Percentiles rank a stretch among this genome's conserved stretches.
These are phyloP conservation scores for Suhomyces pyralidae DNA, from an alignment of 805 yeast species.

Conservation along the genomic window DNA sequence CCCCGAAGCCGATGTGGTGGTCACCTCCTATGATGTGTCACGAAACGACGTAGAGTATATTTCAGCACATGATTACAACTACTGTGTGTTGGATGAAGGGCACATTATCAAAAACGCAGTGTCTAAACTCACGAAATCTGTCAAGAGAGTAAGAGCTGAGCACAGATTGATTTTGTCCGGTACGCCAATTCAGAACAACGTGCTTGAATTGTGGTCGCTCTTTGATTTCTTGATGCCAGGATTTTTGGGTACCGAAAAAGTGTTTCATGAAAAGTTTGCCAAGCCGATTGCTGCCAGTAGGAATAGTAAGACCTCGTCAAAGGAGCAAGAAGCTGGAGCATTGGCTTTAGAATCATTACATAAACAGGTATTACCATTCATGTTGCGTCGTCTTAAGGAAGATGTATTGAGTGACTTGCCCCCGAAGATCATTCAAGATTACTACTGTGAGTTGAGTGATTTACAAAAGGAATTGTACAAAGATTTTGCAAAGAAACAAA, in stretches of 20 bases:
- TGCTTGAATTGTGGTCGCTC: constrained; percentile 93
- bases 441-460: constrained; percentile 93
- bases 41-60: constrained; percentile 81
- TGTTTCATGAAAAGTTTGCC: constrained; percentile 93
- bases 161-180: constrained; percentile 92
- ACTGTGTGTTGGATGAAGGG: constrained; percentile 96
- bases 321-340: constrained; percentile 96
- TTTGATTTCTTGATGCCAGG: constrained; percentile 99
- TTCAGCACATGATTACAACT: constrained; percentile 67
- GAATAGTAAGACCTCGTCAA: constrained; percentile 81
- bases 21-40: constrained; percentile 94
- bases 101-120: constrained; percentile 92
- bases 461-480: constrained; percentile 83
- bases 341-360: constrained; percentile 93
- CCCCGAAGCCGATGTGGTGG: constrained; percentile 70
- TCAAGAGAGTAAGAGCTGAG: constrained; percentile 76
- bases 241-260: constrained; percentile 89
- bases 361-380: constrained; percentile 93
- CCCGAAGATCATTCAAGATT: constrained; percentile 97
- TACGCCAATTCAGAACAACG: constrained; percentile 97
- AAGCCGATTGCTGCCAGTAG: constrained; percentile 95
- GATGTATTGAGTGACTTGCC: constrained; percentile 95
- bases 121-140: constrained; percentile 85
- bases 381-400: constrained; percentile 92
- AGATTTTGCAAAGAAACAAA: constrained; percentile 86